Base-by-base conservation (phyloP, 164 flowering plant species). In the Liquidambar formosana region DNA sequence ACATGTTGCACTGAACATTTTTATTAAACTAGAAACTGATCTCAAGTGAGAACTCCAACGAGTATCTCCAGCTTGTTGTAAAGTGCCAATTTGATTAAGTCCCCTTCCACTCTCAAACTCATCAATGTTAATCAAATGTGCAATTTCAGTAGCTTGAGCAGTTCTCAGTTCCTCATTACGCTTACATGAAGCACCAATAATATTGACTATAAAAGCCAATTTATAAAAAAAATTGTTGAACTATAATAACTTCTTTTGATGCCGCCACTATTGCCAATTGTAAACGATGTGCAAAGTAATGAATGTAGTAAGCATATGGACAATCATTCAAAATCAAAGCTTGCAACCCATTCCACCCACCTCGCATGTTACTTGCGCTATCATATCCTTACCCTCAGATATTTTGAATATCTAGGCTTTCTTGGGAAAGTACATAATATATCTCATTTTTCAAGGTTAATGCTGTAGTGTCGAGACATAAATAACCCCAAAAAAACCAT, bases 51-150 rank as follows among this genome's bases (percentile, higher is more conserved):
- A 69, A 22, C 66, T 49, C 52, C 66, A 61, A 28, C 65, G 14
- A 33, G 60, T 69, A 22, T 69, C 72, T 13, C 66, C 23, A 15
- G 41, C 44, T 22, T 28, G 14, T 27, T 59, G 45, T 15, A 73
- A 63, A 33, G 66, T 66, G 5, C 75, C 62, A 38, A 66, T 51
- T 45, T 66, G 66, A 51, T 73, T 72, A 1, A 26, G 12, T 18
- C 71, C 61, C n/a, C 10, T 66, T 2, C 64, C 44, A 45, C 47
- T 73, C 22, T 69, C 47, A 57, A 69, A n/a, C n/a, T 70, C 66
- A 60, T 62, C 60, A 3, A 61, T 19, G 5, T 0, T 26, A 64
- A 70, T 26, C 11, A 62, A 18, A 14, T 5, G 3, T n/a, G 16
- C 53, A 38, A 52, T 5, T 48, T 70, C 14, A n/a, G 57, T 28